Base-by-base conservation (phyloP, 163 green algal genomes). In the Scenedesmus sp. region DNA sequence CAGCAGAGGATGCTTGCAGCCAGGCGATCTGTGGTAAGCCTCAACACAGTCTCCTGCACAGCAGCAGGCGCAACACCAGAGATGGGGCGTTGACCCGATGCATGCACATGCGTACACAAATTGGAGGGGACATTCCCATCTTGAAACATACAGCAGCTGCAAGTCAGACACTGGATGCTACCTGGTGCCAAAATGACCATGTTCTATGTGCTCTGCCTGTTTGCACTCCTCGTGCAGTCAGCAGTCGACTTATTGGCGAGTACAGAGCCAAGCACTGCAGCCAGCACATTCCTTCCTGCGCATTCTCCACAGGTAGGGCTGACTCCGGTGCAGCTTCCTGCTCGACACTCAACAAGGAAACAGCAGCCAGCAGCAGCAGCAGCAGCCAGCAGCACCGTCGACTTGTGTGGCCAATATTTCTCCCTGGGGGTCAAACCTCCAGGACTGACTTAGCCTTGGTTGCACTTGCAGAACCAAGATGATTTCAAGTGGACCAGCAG, bases 401-500 rank as follows among this genome's bases (percentile, higher is more conserved):
- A 22, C 51, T 16, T 61, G 51, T 61, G 51, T 53, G 10, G 46
- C 46, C 46, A 53, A 53, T 53, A 10, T 6, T 53, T 53, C n/a
- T n/a, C n/a, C 7, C 46, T 53, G 46, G 46, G 15, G 13, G 15
- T 65, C 49, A 56, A 0, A 16, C 15, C 53, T 65, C 18, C 7
- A 65, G 15, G 7, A 30, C 15, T 65, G 53, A 65, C n/a, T 65
- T 7, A 65, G 26, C 26, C 53, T 18, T 76, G 65, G 30, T 24
- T 76, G 65, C 30, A 5, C 44, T 81, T 81, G 40, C 87, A 91
- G 87, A 7, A n/a, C 0, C 18, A 81, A 26, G 43, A 86, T 43
- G 85, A 40, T 42, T 91, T 83, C 88, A 88, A 92, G 86, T 96
- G 94, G 94, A 96, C 94, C 2, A 85, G 53, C 88, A 94, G 59